Evolutionary conservation across 306 rosid species (phyloP).

Genomic region (Prunus padus): DNA sequence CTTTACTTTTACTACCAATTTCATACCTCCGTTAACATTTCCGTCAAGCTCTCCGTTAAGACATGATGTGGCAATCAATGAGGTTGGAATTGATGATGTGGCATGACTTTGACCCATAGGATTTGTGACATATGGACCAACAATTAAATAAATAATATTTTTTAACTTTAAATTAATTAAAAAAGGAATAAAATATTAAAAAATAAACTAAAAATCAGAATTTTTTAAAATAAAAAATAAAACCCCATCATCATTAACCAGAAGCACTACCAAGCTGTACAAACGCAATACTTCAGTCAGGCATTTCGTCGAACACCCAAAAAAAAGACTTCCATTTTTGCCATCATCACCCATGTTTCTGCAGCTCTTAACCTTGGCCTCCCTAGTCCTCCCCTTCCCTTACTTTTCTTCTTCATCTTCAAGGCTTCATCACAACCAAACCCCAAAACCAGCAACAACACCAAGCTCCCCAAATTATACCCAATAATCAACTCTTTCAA

Average conservation of each 20-base stretch:
- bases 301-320: background rate
- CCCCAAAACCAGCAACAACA: background rate
- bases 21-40: background rate
- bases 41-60: background rate
- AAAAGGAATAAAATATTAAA: no score
- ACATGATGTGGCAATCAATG: background rate
- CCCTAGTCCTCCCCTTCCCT: slow-evolving; percentile 25
- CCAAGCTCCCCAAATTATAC: slow-evolving; percentile 48
- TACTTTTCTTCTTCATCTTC: background rate
- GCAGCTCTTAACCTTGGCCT: slow-evolving; percentile 6
- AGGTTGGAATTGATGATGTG: background rate
- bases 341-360: slow-evolving; percentile 3
- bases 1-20: no score
- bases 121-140: no score
- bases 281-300: background rate
- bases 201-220: no score
- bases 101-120: background rate
- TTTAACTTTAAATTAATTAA: no score
- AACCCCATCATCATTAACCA: no score
- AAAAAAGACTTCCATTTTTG: background rate
- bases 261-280: background rate
- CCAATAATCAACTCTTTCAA: slow-evolving; percentile 51
- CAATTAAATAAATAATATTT: no score
- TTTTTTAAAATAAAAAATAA: no score
- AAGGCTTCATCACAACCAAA: background rate